Evolutionary conservation across 306 rosid genomes (phyloP), one percentile per base, ranked within the genome.

Genomic region (Purshia tridentata): DNA sequence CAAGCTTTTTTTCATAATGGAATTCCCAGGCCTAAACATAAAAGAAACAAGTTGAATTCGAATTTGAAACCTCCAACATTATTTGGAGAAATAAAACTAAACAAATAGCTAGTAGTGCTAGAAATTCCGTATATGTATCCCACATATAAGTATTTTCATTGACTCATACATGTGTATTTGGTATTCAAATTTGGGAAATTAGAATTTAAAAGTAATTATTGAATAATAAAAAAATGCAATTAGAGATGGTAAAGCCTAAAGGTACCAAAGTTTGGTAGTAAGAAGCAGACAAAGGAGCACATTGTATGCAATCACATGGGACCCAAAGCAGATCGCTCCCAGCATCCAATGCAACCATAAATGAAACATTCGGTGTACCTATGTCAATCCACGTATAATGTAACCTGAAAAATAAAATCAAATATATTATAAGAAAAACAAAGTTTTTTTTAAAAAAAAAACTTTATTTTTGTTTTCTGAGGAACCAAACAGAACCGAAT

Each of bases 301-400:
- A 87, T 79, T 84, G 91, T 52, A 86, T 70, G 75, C 96, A 90
- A 81, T 90, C 84, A 78, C 96, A 90, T 20, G 96, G 96, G 85
- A 90, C 83, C 96, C 96, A 90, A 35, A 90, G 86, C 9, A 86
- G 81, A 81, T 90, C 91, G 53, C 96, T 88, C 48, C 96, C 96
- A 2, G 89, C 83, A 80, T 90, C 96, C 81, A 90, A 70, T 6
- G 96, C 96, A 45, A 90, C 96, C 14, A 90, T 89, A 83, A 86
- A 90, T 62, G 96, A 88, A 50, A 77, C 84, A 80, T 85, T 86
- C 63, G 96, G 96, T 1, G 93, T 86, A 35, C 96, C 93, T 56
- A 90, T 56, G 74, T 86, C 84, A 79, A 90, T 86, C 92, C 93
- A 88, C 8, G 86, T 73, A 60, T 88, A 90, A 84, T 90, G 89